A percentile compares a stretch with the other conserved stretches of the same genome.
phyloP scores from a whole-genome alignment of 768 basidiomycete genomes.

The Mycena indigotica region DNA sequence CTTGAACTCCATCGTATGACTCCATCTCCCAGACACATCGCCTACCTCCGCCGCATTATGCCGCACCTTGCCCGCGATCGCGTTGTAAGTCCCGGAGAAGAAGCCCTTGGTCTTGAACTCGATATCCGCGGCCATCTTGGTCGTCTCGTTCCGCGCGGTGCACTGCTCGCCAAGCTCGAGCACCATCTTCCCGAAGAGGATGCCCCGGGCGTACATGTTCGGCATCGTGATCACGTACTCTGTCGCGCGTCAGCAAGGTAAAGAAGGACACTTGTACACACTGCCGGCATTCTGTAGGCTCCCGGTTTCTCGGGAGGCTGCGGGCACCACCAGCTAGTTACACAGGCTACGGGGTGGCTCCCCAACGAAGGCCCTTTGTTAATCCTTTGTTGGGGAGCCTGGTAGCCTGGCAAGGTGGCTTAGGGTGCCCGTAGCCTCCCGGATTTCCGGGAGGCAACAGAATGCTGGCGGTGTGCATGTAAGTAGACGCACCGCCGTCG shows the following conservation, averaged over 20 bases:
- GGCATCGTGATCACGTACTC: constrained; percentile 95
- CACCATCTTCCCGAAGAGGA: constrained; percentile 92
- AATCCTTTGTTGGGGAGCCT: too few species aligned
- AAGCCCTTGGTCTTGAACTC: constrained; percentile 99
- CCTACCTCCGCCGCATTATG: constrained; percentile 67
- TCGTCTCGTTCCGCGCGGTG: constrained; percentile 79
- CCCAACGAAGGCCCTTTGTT: too few species aligned
- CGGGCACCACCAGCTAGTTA: too few species aligned
- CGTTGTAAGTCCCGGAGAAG: constrained; percentile 96
- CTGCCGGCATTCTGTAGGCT: too few species aligned
- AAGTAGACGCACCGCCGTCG: constrained; percentile 70
- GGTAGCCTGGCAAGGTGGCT: too few species aligned
- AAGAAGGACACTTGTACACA: too few species aligned
- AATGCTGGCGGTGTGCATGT: too few species aligned
- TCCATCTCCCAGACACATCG: constrained; percentile 91
- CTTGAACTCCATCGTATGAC: constrained; percentile 85
- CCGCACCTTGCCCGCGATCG: constrained; percentile 79
- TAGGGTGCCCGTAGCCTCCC: too few species aligned
- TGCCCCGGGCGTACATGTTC: constrained; percentile 93
- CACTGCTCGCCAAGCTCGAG: constrained; percentile 93
- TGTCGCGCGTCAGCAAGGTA: constrained; percentile 36
- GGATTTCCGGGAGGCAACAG: too few species aligned
- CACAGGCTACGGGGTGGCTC: too few species aligned
- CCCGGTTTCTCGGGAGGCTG: too few species aligned
- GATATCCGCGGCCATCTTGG: constrained; percentile 74